phyloP scores from a whole-genome alignment of 768 basidiomycete genomes.

The Arthromyces matolae region DNA sequence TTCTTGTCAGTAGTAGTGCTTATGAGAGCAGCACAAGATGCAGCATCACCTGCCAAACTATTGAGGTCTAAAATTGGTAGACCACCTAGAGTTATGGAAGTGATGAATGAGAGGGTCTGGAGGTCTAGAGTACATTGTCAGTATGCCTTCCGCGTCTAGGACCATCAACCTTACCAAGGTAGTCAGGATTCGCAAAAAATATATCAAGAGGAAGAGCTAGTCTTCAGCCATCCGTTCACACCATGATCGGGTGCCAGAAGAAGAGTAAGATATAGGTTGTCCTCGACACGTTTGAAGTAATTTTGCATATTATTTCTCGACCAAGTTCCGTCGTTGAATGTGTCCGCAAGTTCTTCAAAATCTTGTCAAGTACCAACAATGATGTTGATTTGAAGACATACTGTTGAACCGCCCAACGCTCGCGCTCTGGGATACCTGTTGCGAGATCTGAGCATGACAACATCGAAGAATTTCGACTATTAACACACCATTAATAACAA shows the following conservation, averaged over 20 bases:
- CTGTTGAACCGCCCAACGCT: slow-evolving; percentile 28
- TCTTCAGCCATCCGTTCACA: slow-evolving; percentile 28
- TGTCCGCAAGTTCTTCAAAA: slow-evolving; percentile 23
- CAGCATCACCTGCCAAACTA: slow-evolving; percentile 15
- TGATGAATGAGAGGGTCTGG: slow-evolving; percentile 20
- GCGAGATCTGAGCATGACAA: not conserved
- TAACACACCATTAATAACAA: slow-evolving; percentile 21
- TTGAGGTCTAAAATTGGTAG: slow-evolving; percentile 24
- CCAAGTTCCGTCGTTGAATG: slow-evolving; percentile 27
- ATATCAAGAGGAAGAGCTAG: slow-evolving; percentile 20
- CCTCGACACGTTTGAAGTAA: slow-evolving; percentile 28
- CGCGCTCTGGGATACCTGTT: slow-evolving; percentile 28
- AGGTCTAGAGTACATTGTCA: slow-evolving; percentile 15
- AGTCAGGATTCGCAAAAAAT: slow-evolving; percentile 16
- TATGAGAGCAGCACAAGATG: slow-evolving; percentile 16
- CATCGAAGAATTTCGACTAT: not conserved
- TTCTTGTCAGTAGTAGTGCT: slow-evolving; percentile 23
- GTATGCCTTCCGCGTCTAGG: not conserved
- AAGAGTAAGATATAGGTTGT: slow-evolving; percentile 16
- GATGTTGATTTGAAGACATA: slow-evolving; percentile 22
- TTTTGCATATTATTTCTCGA: slow-evolving; percentile 26
- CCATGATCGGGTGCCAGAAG: slow-evolving; percentile 23
- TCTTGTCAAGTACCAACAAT: slow-evolving; percentile 22
- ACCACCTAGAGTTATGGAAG: slow-evolving; percentile 14
- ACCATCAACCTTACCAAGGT: slow-evolving; percentile 15